Base-by-base conservation (phyloP, 768 basidiomycete species). In the Agaricus bisporus region DNA sequence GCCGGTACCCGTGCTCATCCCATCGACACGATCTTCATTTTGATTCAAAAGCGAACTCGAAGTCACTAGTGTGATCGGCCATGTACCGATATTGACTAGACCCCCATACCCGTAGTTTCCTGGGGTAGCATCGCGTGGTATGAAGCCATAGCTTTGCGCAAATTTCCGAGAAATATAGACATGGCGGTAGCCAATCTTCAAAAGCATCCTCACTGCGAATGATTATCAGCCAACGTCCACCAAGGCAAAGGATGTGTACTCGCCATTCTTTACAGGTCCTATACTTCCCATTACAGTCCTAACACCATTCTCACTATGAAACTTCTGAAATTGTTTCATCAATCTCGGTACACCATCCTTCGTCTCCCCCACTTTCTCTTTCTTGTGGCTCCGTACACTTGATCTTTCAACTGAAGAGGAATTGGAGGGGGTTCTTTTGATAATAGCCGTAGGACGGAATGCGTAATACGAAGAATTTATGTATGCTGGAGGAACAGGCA, bases 141-240 rank as follows among this genome's bases (percentile, higher is more conserved):
- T 88, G 66, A 99, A 92, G 1, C 86, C 87, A 64, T 97, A 82
- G 59, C 83, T 79, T 57, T 84, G 72, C 1, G 97, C 97, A 63
- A 98, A 99, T 64, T 88, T 86, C 51, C 97, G 81, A 11, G 94
- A 97, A 55, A 99, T 87, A 70, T 99, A 99, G 48, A 98, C 95
- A 62, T 95, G 85, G 12, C 92, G 78, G 68, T 98, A 88, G 15
- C 97, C 95, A 15, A 82, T 79, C 68, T 92, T 95, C 56, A 99
- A 75, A 37, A 98, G 79, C 95, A 98, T 99, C 17, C 89, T 83
- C 1, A 95, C 92, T 92, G 61, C 0, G 18, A 43, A 46, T 35
- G 50, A 26, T 29, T 48, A n/a, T 14, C 15, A 35, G 43, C 46
- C 22, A 14, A 1, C 42, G 12, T 20, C 18, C 38, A 29, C 26